Percentiles rank a stretch among this genome's conserved stretches.
phyloP scores from a whole-genome alignment of 1,284 basidiomycete genomes.

The Fomitopsis pinicola region DNA sequence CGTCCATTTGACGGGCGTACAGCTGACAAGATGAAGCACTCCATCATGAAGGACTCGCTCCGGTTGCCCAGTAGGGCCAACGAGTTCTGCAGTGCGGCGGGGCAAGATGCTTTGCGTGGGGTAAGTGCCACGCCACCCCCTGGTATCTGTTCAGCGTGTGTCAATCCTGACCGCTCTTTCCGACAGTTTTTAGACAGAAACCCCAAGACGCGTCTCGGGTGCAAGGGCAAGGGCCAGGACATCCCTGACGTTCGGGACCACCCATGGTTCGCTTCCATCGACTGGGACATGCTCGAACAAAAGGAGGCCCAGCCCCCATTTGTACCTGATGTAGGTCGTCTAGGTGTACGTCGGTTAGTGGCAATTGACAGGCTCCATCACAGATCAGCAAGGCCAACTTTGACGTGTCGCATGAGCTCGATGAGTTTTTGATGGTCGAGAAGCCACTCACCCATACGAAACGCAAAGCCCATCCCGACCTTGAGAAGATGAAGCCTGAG shows the following conservation, averaged over 20 bases:
- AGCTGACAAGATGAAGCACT: conserved; percentile 78
- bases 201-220: conserved; percentile 77
- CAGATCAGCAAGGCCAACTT: conserved; percentile 95
- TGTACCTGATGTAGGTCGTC: conserved; percentile 77
- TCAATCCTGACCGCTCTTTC: conserved; percentile 10
- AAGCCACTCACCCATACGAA: conserved; percentile 94
- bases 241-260: conserved; percentile 77
- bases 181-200: conserved; percentile 83
- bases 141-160: conserved; percentile 1
- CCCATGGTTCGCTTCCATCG: conserved; percentile 80
- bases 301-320: conserved; percentile 85
- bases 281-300: conserved; percentile 76
- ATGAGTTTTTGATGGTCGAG: conserved; percentile 94
- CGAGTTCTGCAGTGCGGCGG: conserved; percentile 33
- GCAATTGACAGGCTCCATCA: conserved; percentile 5
- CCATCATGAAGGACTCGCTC: conserved; percentile 70
- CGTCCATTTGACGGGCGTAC: conserved; percentile 89
- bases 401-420: conserved; percentile 94
- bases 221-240: conserved; percentile 61
- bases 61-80: conserved; percentile 56
- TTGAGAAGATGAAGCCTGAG: conserved; percentile 86
- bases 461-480: conserved; percentile 79
- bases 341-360: conserved; percentile 2
- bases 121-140: conserved; percentile 37
- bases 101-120: conserved; percentile 34